Percentiles rank a stretch among this genome's conserved stretches.
These are phyloP conservation scores for Podospora pseudopauciseta DNA, from an alignment of 495 filamentous ascomycete species.

Conservation along the genomic window DNA sequence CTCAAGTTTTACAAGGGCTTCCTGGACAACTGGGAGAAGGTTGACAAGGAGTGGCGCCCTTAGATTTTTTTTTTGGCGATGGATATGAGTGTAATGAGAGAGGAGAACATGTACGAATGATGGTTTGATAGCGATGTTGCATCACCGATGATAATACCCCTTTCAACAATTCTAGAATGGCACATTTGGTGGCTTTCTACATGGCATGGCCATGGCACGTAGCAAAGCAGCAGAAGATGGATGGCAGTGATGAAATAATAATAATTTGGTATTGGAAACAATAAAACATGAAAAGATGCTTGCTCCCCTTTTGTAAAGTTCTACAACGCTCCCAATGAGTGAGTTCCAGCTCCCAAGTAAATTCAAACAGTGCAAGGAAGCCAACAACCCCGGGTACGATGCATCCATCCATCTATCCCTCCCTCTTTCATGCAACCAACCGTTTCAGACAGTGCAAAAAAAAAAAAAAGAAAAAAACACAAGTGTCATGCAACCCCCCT, in stretches of 20 bases:
- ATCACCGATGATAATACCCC: background rate
- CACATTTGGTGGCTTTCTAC: background rate
- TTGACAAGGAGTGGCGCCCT: conserved; percentile 72
- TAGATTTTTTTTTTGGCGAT: conserved; percentile 2
- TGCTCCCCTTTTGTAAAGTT: background rate
- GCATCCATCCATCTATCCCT: background rate
- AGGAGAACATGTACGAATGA: background rate
- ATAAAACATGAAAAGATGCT: background rate
- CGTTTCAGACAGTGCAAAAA: no score
- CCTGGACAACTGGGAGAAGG: conserved; percentile 80
- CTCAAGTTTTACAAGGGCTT: conserved; percentile 87
- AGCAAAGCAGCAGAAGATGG: background rate
- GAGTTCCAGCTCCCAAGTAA: background rate
- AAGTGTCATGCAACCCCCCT: background rate
- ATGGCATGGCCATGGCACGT: background rate
- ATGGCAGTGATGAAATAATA: background rate
- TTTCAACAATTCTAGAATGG: background rate
- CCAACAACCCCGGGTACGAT: background rate
- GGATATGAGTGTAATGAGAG: background rate
- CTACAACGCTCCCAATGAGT: background rate
- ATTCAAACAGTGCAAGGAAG: background rate
- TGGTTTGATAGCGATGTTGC: background rate
- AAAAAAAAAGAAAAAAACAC: no score
- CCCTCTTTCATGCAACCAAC: background rate
- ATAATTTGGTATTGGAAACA: background rate